Evolutionary conservation across 768 basidiomycete genomes (phyloP), one percentile per base, ranked within the genome.

Genomic region (Pleurotus sapidus): DNA sequence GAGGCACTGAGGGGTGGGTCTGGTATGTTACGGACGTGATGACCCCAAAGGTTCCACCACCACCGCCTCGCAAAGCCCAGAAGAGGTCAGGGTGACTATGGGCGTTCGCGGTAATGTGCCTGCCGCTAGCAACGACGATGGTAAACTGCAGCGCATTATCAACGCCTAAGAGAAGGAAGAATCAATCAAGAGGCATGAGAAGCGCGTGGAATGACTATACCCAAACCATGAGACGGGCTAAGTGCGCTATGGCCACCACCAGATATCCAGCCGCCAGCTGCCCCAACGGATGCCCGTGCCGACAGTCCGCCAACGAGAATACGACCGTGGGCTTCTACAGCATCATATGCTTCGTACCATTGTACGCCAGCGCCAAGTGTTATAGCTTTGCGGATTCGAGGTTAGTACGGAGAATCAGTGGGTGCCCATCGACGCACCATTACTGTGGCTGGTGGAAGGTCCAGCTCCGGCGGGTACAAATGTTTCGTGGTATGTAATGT

Each of bases 61-160:
- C 82, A 1, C 75, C 75, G 0, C 81, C 82, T 34, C 81, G 71
- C 50, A 84, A 61, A 0, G 83, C 81, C 76, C 79, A 84, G 67
- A 80, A 84, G 4, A 84, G 71, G 55, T 83, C 78, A 3, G 67
- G 12, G 58, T 82, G 68, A 40, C 71, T 68, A 61, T 74, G 65
- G 0, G 61, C 59, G 60, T 83, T 84, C 18, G 69, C 75, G 3
- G 62, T 72, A 51, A 78, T 61, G 38, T 70, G 63, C 11, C 72
- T 58, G 3, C 80, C 80, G 6, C 70, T 68, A 4, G 82, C 69
- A 6, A 71, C 75, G 1, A 84, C 76, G 1, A 80, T 60, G 0
- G 66, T 72, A 56, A 82, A 77, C 57, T 84, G 68, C 5, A 81
- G 55, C 8, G 72, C 73, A 27, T 80, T 79, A 65, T 82, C 81